Percentiles rank a stretch among this genome's conserved stretches.
phyloP scores from a whole-genome alignment of 2,329 filamentous ascomycete species.

The Paracamarosporium sp. region DNA sequence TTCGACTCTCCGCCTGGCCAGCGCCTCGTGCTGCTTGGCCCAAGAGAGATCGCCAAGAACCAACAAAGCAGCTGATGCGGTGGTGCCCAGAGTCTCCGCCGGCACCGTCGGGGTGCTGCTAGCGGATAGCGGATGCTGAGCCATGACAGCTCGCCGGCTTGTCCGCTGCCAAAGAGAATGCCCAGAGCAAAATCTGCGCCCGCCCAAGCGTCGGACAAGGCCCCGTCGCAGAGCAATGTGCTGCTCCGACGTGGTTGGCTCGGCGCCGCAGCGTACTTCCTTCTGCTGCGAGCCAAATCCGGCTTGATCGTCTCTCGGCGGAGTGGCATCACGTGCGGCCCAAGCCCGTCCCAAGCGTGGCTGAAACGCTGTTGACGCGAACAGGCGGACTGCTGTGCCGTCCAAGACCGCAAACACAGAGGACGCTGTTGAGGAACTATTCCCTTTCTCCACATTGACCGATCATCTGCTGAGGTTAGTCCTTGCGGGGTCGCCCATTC shows the following conservation, averaged over 20 bases:
- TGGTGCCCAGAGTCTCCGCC: slow-evolving; percentile 12
- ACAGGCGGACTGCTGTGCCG: neutral
- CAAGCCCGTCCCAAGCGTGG: slow-evolving; percentile 24
- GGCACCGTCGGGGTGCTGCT: slow-evolving; percentile 12
- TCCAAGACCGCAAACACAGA: neutral
- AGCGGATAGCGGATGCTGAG: slow-evolving; percentile 4
- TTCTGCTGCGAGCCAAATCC: slow-evolving; percentile 8
- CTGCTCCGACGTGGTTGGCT: slow-evolving; percentile 6
- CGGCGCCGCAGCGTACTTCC: slow-evolving; percentile 1
- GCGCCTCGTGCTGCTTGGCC: slow-evolving; percentile 1
- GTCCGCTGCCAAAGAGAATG: slow-evolving; percentile 11
- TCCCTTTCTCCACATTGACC: neutral
- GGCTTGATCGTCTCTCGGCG: slow-evolving; percentile 13
- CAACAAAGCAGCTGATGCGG: slow-evolving; percentile 1
- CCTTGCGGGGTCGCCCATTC: neutral
- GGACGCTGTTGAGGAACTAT: neutral
- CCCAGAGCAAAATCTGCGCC: slow-evolving; percentile 9
- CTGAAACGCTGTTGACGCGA: slow-evolving; percentile 31
- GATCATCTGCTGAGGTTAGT: neutral
- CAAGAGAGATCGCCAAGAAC: slow-evolving; percentile 5
- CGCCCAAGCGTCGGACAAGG: slow-evolving; percentile 7
- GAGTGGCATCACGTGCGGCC: slow-evolving; percentile 18
- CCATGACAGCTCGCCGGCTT: slow-evolving; percentile 7
- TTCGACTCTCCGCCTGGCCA: neutral
- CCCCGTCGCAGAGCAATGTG: slow-evolving; percentile 12